phyloP scores from a whole-genome alignment of 768 basidiomycete species.

The Podaxis sp. region DNA sequence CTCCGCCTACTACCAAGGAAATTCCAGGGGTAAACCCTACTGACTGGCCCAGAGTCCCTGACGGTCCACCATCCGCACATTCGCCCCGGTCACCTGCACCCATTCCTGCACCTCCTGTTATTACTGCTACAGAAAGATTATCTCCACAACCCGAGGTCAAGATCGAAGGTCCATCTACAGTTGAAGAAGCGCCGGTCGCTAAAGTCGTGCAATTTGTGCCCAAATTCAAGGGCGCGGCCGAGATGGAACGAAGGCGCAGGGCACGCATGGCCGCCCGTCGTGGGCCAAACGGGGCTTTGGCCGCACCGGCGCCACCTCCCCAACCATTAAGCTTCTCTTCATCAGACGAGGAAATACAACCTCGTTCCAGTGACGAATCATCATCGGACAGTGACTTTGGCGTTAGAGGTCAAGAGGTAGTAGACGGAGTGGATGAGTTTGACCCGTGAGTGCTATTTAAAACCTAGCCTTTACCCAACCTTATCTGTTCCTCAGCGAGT shows the following conservation, averaged over 20 bases:
- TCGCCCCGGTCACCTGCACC: background rate
- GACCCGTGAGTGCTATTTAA: slow-evolving; percentile 61
- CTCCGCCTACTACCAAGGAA: slow-evolving; percentile 26
- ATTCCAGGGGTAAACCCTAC: slow-evolving; percentile 26
- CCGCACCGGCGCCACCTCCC: slow-evolving; percentile 31
- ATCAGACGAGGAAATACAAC: slow-evolving; percentile 53
- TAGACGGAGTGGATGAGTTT: slow-evolving; percentile 73
- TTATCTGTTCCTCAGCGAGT: slow-evolving; percentile 47
- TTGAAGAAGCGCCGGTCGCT: slow-evolving; percentile 44
- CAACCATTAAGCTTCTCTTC: slow-evolving; percentile 43
- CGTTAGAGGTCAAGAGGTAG: slow-evolving; percentile 44
- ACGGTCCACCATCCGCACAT: slow-evolving; percentile 13
- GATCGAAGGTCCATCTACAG: slow-evolving; percentile 39
- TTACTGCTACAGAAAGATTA: slow-evolving; percentile 14
- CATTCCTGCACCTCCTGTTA: background rate
- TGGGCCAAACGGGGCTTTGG: slow-evolving; percentile 35
- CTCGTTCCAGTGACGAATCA: slow-evolving; percentile 45
- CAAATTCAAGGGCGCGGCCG: slow-evolving; percentile 79
- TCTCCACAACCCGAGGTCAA: slow-evolving; percentile 38
- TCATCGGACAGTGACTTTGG: slow-evolving; percentile 52
- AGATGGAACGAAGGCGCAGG: slow-evolving; percentile 77
- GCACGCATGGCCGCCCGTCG: slow-evolving; percentile 66
- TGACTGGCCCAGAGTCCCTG: slow-evolving; percentile 32
- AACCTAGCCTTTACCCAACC: background rate
- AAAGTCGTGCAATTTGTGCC: slow-evolving; percentile 68